Conservation (phyloP, 768 basidiomycete genomes). For the Rhizopogon vulgaris region DNA sequence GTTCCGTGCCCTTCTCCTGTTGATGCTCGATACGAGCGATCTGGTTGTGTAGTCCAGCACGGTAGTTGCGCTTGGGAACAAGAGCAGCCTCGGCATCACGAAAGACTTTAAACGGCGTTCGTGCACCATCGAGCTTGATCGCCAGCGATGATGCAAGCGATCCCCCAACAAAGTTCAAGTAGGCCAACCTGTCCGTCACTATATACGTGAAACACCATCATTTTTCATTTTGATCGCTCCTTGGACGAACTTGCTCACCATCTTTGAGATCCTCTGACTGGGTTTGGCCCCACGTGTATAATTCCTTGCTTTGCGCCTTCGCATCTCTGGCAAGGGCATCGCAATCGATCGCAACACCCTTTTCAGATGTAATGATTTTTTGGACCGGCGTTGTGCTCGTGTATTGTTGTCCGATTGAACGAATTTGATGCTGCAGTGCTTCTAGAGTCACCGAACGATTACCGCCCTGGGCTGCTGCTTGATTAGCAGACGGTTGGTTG, state of each 20-base stretch:
- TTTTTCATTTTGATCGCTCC: background rate
- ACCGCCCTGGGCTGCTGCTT: conserved; percentile 32
- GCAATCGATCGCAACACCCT: conserved; percentile 72
- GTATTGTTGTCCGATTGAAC: conserved; percentile 71
- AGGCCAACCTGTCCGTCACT: conserved; percentile 81
- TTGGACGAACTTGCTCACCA: conserved; percentile 35
- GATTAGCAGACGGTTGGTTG: conserved; percentile 36
- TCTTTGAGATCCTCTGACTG: conserved; percentile 72
- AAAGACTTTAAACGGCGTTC: conserved; percentile 62
- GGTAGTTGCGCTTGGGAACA: conserved; percentile 55
- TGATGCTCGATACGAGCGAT: conserved; percentile 62
- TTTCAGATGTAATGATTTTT: conserved; percentile 73
- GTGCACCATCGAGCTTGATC: conserved; percentile 54
- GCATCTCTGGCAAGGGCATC: conserved; percentile 60
- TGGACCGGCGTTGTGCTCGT: conserved; percentile 63
- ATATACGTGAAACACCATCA: conserved; percentile 2
- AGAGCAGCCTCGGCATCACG: conserved; percentile 64
- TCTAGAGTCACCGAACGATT: conserved; percentile 53
- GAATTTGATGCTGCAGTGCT: conserved; percentile 64
- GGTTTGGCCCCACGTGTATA: conserved; percentile 78
- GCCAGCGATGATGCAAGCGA: conserved; percentile 59
- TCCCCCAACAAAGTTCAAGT: conserved; percentile 73
- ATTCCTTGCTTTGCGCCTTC: conserved; percentile 74
- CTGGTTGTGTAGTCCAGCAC: conserved; percentile 51
- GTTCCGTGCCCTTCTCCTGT: conserved; percentile 57